A percentile compares a stretch with the other conserved stretches of the same genome.
Conservation (phyloP, 257 asterid species). For the Striga asiatica region DNA sequence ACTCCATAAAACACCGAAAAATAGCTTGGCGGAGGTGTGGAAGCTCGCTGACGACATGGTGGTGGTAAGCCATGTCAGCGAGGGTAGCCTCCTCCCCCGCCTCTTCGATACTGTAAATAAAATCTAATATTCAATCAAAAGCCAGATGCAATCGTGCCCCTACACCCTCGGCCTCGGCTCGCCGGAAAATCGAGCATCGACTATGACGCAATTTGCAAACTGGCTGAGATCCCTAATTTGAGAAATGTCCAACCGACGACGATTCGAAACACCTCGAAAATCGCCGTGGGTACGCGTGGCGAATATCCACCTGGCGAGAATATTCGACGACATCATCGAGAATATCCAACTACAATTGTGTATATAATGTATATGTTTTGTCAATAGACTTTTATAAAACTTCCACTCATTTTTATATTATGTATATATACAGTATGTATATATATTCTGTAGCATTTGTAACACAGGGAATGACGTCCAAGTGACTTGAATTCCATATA, state of each 20-base stretch:
- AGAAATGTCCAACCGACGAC: conserved; percentile 37
- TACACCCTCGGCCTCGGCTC: conserved; percentile 84
- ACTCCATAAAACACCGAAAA: too few species aligned
- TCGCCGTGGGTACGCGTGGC: conserved; percentile 62
- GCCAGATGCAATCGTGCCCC: conserved; percentile 63
- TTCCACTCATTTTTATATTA: too few species aligned
- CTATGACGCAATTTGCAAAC: conserved; percentile 72
- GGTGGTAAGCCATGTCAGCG: conserved; percentile 69
- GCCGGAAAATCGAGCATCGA: conserved; percentile 79
- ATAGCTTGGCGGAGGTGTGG: conserved; percentile 90
- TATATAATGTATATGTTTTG: too few species aligned
- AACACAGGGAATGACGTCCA: too few species aligned
- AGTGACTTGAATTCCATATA: too few species aligned
- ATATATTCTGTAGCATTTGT: too few species aligned
- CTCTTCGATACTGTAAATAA: conserved; percentile 48
- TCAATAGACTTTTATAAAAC: too few species aligned
- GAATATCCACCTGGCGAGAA: conserved; percentile 30
- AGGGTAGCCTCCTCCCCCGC: conserved; percentile 59
- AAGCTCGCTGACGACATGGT: conserved; percentile 49
- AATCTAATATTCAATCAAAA: conserved; percentile 55
- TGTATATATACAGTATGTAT: too few species aligned
- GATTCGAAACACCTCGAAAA: conserved; percentile 43
- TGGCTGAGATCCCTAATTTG: conserved; percentile 50
- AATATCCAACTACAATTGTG: too few species aligned
- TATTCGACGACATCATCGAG: conserved; percentile 36